Evolutionary conservation across 768 basidiomycete species (phyloP), one percentile per base, ranked within the genome.

Genomic region (Hemileccinum rubropunctum): DNA sequence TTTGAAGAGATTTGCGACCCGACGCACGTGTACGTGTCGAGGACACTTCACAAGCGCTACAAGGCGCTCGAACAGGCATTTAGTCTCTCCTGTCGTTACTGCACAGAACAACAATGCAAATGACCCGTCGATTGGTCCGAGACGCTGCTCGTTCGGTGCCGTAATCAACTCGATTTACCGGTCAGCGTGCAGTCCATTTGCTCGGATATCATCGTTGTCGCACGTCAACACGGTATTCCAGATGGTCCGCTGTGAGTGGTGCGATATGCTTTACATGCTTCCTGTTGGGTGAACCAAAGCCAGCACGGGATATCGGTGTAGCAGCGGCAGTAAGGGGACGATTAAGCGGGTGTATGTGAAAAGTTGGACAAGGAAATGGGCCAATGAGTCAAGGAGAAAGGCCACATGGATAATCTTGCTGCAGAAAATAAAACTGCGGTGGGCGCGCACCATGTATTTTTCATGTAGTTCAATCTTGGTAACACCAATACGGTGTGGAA

Each of bases 251-350:
- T 58, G 97, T 95, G n/a, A 91, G 92, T 37, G 93, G 91, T 35
- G 91, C 92, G 17, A 93, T 99, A 52, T 93, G 88, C 73, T 98
- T 98, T 71, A 90, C 91, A 26, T 90, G 89, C 62, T 78, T 86
- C 56, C 64, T 98, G 37, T 76, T 95, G 60, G 91, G 86, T 46
- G 81, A 83, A 60, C 61, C 73, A 23, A 91, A 90, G 70, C 78
- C 83, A 18, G 78, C 87, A 42, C 83, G 84, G 70, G 92, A 98
- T 62, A 94, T 99, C 62, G 88, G 88, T 54, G 73, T 77, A 14
- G 91, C 98, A 11, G 95, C 92, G 3, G 93, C 94, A 10, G 93
- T 98, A 95, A 98, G 66, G 86, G 91, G 44, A 98, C 97, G 43
- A 94, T 98, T 65, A 91, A 91, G 71, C 70, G 93, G 69, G 89